phyloP scores from a whole-genome alignment of 208 protist genomes.

The Ichthyophonus hoferi region DNA sequence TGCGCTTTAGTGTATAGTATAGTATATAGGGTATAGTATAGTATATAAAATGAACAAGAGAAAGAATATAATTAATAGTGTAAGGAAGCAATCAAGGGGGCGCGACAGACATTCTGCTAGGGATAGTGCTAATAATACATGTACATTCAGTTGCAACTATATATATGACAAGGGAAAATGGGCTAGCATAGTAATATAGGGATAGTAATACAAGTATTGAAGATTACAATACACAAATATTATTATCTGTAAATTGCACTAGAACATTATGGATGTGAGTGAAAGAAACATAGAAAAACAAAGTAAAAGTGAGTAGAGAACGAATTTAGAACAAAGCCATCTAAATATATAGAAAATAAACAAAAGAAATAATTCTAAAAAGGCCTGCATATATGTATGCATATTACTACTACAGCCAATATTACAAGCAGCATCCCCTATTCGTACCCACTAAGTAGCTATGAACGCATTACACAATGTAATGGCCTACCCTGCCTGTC shows the following conservation, averaged over 20 bases:
- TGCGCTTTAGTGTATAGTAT: background rate
- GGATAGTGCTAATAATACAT: no score
- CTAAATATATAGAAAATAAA: background rate
- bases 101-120: no score
- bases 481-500: background rate
- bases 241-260: no score
- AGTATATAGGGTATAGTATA: background rate
- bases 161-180: no score
- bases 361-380: background rate
- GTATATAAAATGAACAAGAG: background rate
- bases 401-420: background rate
- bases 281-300: no score
- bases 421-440: background rate
- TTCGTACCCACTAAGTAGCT: no score
- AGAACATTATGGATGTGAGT: no score
- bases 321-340: background rate
- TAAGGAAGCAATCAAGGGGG: background rate
- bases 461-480: background rate
- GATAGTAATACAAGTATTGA: no score
- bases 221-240: no score
- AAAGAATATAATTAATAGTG: background rate
- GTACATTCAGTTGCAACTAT: no score
- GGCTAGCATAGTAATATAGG: no score
- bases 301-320: no score
- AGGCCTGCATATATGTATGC: background rate